phyloP scores from a whole-genome alignment of 345 rosid genomes.

The Turritis glabra region DNA sequence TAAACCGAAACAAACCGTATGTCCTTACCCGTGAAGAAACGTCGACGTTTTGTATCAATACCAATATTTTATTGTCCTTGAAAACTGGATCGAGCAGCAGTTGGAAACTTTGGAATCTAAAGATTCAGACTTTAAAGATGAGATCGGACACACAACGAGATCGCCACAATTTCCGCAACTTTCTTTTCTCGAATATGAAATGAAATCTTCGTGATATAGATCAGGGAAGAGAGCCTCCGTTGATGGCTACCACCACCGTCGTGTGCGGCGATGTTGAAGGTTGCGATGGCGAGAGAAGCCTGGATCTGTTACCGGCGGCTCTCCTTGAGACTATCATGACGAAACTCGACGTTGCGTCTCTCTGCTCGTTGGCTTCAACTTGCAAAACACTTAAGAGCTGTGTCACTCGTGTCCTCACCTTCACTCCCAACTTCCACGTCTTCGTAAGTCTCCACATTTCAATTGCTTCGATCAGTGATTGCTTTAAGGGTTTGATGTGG shows the following conservation, averaged over 20 bases:
- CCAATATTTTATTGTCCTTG: not conserved
- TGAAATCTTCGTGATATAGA: not conserved
- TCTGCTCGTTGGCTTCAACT: conserved; percentile 75
- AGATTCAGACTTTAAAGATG: not conserved
- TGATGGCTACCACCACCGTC: conserved; percentile 25
- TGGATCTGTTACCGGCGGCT: conserved; percentile 76
- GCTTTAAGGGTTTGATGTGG: not conserved
- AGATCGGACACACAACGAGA: conserved; percentile 20
- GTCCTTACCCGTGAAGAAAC: not conserved
- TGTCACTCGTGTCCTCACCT: conserved; percentile 69
- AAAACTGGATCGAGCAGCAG: conserved; percentile 14
- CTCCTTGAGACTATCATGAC: conserved; percentile 65
- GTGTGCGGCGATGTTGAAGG: conserved; percentile 21
- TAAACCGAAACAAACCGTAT: not conserved
- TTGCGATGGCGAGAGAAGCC: conserved; percentile 35
- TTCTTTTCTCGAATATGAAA: not conserved
- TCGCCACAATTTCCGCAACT: conserved; percentile 14
- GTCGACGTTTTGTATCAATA: not conserved
- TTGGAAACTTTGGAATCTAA: conserved; percentile 15
- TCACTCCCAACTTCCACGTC: conserved; percentile 72
- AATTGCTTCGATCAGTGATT: not conserved
- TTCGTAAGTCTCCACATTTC: conserved; percentile 44
- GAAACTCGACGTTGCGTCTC: conserved; percentile 76
- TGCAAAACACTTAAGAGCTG: conserved; percentile 55
- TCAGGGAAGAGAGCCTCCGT: not conserved